Evolutionary conservation across 352 stramenopile genomes (phyloP).

Genomic region (Globisporangium paddicum): DNA sequence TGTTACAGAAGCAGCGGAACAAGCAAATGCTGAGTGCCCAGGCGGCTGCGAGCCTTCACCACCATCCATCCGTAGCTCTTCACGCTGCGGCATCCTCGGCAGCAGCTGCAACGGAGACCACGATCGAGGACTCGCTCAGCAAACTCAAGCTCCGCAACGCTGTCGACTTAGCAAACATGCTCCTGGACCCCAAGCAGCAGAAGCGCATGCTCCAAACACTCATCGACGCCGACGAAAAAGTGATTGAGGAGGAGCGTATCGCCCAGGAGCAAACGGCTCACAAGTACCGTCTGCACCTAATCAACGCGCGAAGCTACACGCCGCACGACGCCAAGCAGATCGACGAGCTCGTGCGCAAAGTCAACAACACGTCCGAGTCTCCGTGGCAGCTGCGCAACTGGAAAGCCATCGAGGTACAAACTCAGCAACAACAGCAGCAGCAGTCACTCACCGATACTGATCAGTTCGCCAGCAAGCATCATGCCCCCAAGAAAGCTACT

Average conservation of each 20-base stretch:
- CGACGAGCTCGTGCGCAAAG: constrained; percentile 7
- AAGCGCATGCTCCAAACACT: constrained; percentile 57
- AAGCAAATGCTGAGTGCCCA: constrained; percentile 24
- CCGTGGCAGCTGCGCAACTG: constrained; percentile 78
- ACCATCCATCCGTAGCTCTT: neutral
- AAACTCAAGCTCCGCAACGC: constrained; percentile 67
- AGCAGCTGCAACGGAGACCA: constrained; percentile 13
- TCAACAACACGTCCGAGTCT: constrained; percentile 25
- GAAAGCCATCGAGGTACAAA: constrained; percentile 22
- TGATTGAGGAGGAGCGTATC: constrained; percentile 65
- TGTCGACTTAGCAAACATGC: constrained; percentile 53
- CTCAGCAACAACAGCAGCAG: neutral
- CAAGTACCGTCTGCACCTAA: constrained; percentile 41
- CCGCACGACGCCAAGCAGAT: constrained; percentile 15
- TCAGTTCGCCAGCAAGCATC: neutral
- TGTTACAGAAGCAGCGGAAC: constrained; percentile 24
- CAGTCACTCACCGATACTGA: neutral
- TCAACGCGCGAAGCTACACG: constrained; percentile 30
- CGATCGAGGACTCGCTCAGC: constrained; percentile 58
- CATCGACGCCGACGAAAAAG: constrained; percentile 57
- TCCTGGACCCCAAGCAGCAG: constrained; percentile 54
- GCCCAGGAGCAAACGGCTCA: constrained; percentile 55
- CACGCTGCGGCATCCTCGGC: neutral
- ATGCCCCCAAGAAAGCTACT: neutral
- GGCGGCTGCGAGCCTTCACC: neutral